Evolutionary conservation across 306 rosid genomes (phyloP).

Genomic region (Neltuma alba): DNA sequence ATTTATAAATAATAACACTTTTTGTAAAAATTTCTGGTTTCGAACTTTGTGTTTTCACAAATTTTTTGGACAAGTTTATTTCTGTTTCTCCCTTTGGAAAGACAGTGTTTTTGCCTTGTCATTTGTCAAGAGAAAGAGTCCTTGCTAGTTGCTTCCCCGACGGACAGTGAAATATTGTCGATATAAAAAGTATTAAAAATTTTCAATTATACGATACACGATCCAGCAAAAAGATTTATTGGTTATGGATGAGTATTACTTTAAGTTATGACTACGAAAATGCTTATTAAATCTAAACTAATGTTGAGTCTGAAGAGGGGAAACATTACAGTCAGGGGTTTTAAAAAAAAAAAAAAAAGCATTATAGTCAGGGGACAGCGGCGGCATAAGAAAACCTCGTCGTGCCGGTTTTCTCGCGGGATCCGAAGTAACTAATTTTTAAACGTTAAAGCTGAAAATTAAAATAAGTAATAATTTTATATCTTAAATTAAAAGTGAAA

Average conservation of each 20-base stretch:
- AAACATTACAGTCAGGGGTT: no score
- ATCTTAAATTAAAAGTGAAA: no score
- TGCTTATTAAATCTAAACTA: no score
- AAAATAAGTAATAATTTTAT: no score
- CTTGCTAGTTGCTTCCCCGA: not conserved
- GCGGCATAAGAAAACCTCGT: not conserved
- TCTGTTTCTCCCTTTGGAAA: no score
- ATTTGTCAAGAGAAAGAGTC: no score
- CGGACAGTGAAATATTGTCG: not conserved
- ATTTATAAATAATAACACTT: no score
- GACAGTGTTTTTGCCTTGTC: not conserved
- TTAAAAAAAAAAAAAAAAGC: no score
- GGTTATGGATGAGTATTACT: not conserved
- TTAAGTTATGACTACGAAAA: not conserved
- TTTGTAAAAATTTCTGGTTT: no score
- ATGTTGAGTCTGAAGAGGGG: not conserved
- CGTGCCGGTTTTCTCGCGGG: conserved; percentile 27
- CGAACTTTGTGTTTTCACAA: no score
- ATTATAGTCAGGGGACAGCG: not conserved
- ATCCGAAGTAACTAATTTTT: conserved; percentile 31
- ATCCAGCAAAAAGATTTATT: not conserved
- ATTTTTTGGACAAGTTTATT: no score
- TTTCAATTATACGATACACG: not conserved
- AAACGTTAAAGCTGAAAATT: conserved; percentile 29
- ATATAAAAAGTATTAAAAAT: no score